Evolutionary conservation across 192 early-diverging fungal genomes (phyloP).

Genomic region (Podila epigama): DNA sequence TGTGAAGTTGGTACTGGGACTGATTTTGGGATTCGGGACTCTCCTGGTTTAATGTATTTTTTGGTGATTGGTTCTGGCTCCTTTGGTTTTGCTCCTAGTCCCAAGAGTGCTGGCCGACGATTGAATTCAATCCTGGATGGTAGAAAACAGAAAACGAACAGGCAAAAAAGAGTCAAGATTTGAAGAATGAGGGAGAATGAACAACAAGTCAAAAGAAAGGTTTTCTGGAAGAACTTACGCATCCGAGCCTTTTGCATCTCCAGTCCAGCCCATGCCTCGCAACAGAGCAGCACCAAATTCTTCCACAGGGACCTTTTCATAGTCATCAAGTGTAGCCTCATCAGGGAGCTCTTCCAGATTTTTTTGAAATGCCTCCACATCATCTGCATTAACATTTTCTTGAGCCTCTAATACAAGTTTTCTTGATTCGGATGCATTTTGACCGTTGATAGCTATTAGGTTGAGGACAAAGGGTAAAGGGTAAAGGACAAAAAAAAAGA

Average conservation of each 20-base stretch:
- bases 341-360: constrained; percentile 71
- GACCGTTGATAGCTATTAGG: constrained; percentile 22
- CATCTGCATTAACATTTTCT: constrained; percentile 47
- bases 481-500: too few relatives aligned
- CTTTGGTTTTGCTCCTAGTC: constrained; percentile 81
- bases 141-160: neutral
- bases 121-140: constrained; percentile 42
- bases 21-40: constrained; percentile 37
- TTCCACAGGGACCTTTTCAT: constrained; percentile 86
- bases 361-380: constrained; percentile 65
- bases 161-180: neutral
- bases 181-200: neutral
- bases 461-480: too few relatives aligned
- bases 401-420: constrained; percentile 16
- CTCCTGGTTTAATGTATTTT: constrained; percentile 52
- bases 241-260: constrained; percentile 55
- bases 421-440: constrained; percentile 9
- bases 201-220: neutral
- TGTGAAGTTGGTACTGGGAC: constrained; percentile 17
- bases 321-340: constrained; percentile 73
- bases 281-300: constrained; percentile 88
- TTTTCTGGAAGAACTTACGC: constrained; percentile 19
- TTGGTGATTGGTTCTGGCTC: constrained; percentile 52
- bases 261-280: constrained; percentile 91
- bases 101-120: constrained; percentile 76